Evolutionary conservation across 768 basidiomycete species (phyloP), one percentile per base, ranked within the genome.

Genomic region (Hygrocybe coccinea): DNA sequence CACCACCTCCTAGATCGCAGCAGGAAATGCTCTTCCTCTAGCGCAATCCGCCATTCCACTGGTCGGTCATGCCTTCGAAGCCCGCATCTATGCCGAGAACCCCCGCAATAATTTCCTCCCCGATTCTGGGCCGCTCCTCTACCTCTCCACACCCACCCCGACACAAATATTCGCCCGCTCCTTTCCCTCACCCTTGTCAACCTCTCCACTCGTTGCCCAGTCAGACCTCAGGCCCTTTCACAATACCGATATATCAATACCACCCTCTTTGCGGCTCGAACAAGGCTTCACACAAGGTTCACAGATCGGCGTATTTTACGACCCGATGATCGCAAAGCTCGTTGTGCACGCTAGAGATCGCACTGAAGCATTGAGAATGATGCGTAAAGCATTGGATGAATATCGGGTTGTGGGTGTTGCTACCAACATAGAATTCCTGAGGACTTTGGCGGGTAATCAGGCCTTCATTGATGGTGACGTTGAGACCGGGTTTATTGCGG

Each of bases 51-150:
- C 84, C 14, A 87, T 97, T 54, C 91, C 90, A 1, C 85, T 93
- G 50, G 84, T 89, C 0, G 95, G 95, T 5, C 95, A 95, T 60
- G 90, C 93, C 0, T 95, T 95, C 61, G 95, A 95, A 71, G 92
- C 91, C 6, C 84, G 95, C 17, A 95, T 97, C 58, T 97, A 97
- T 65, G 95, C 94, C 2, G 95, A 97, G 69, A 91, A 92, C 61
- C 95, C 94, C 19, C 84, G 91, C 56, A 92, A 94, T 68, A 82
- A 90, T 67, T 97, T 97, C 76, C 77, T 95, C 5, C 94, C 94
- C 0, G 94, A 97, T 64, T 94, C 90, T 17, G 94, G 94, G 2
- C 76, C 78, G 2, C 76, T 97, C 10, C 69, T 90, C 5, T 87
- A 93, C 67, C 81, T 94, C 49, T 87, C 88, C 0, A 88, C 90